Conservation (phyloP, 176 grass and related monocot species). For the Puccinellia tenuiflora region DNA sequence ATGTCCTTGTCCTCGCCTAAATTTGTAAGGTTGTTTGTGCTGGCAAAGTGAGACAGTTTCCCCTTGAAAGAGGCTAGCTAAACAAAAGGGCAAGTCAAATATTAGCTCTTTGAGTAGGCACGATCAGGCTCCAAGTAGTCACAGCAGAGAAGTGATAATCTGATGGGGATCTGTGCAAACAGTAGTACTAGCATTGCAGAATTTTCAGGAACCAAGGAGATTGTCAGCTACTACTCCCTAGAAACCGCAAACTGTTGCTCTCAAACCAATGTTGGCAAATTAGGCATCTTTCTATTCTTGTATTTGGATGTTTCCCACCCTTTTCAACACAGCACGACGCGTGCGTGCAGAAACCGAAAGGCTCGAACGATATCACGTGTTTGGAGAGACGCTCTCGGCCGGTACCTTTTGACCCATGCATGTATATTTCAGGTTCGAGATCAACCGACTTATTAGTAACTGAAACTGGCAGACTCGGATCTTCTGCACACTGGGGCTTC, state of each 20-base stretch:
- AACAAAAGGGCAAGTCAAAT: background rate
- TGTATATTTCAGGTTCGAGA: background rate
- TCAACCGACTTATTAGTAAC: too few relatives aligned
- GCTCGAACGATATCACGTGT: too few relatives aligned
- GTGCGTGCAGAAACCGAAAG: background rate
- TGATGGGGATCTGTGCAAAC: background rate
- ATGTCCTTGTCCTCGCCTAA: background rate
- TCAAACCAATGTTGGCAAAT: background rate
- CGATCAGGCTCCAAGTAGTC: background rate
- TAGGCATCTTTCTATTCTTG: background rate
- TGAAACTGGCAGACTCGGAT: too few relatives aligned
- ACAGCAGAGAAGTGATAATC: background rate
- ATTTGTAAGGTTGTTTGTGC: background rate
- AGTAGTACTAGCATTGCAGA: background rate
- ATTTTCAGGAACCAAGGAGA: background rate
- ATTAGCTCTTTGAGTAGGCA: background rate
- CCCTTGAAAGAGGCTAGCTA: background rate
- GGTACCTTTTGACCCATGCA: too few relatives aligned
- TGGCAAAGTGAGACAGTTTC: background rate
- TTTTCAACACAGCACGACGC: background rate
- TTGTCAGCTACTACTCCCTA: background rate
- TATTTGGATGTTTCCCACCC: background rate
- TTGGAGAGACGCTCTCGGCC: too few relatives aligned
- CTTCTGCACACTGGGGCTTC: too few relatives aligned
- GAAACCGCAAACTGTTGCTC: background rate